phyloP scores from a whole-genome alignment of 2,329 filamentous ascomycete genomes.

The Alternaria arbusti region DNA sequence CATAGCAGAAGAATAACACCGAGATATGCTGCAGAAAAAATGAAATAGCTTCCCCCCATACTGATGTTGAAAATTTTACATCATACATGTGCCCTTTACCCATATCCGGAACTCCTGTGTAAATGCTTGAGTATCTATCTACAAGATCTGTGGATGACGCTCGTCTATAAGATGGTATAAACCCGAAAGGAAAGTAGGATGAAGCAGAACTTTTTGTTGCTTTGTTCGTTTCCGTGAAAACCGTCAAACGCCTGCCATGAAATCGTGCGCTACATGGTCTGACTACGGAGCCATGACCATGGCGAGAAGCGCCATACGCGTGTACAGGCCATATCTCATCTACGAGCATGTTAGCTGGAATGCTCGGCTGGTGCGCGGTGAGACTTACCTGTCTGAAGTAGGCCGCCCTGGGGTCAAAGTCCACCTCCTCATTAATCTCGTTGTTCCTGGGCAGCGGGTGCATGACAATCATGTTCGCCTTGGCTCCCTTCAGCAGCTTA shows the following conservation, averaged over 20 bases:
- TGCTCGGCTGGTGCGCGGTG: not conserved
- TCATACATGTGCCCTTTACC: constrained; percentile 21
- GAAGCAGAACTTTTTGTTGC: constrained; percentile 6
- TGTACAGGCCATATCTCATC: constrained; percentile 98
- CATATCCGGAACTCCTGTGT: constrained; percentile 3
- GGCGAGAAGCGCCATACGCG: constrained; percentile 94
- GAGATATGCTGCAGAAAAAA: constrained; percentile 32
- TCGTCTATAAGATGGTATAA: constrained; percentile 14
- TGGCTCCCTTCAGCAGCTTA: constrained; percentile 85
- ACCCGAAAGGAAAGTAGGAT: not conserved
- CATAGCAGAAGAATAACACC: not conserved
- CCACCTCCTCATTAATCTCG: constrained; percentile 93
- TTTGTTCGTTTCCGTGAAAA: constrained; percentile 18
- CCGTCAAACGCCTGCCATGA: constrained; percentile 15
- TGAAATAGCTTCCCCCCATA: constrained; percentile 44
- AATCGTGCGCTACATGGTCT: constrained; percentile 15
- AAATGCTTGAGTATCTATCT: constrained; percentile 18
- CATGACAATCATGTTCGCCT: constrained; percentile 92
- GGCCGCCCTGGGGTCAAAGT: constrained; percentile 94
- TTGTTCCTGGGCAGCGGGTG: constrained; percentile 93
- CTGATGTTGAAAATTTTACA: constrained; percentile 23
- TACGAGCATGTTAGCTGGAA: constrained; percentile 58
- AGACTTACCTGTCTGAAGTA: constrained; percentile 96
- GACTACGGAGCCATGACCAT: constrained; percentile 75
- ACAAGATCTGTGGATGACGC: not conserved